Percentiles rank a stretch among this genome's conserved stretches.
Conservation (phyloP, 495 filamentous ascomycete genomes). For the Podospora comata region DNA sequence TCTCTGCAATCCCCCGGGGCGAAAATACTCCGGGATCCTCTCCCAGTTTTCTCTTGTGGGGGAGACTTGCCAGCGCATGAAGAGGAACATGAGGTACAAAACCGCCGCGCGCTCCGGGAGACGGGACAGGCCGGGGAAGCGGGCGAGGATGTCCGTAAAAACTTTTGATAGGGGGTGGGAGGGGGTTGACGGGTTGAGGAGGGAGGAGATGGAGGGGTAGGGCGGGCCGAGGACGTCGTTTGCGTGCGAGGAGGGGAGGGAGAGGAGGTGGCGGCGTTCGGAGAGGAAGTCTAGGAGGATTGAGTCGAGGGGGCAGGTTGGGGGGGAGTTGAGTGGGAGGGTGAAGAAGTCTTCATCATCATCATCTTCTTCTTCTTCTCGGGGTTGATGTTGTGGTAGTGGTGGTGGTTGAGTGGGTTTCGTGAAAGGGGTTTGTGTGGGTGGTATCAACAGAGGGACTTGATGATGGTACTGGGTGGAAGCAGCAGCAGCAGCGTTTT, state of each 20-base stretch:
- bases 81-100: slow-evolving; percentile 76
- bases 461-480: slow-evolving; percentile 42
- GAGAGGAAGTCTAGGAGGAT: slow-evolving; percentile 74
- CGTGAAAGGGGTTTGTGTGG: slow-evolving; percentile 2
- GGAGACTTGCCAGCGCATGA: slow-evolving; percentile 78
- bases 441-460: not conserved
- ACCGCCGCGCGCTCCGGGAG: slow-evolving; percentile 76
- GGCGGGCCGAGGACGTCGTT: slow-evolving; percentile 62
- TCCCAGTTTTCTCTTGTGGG: slow-evolving; percentile 72
- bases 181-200: slow-evolving; percentile 64
- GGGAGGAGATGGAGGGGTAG: slow-evolving; percentile 71
- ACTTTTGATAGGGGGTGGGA: slow-evolving; percentile 76
- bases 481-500: slow-evolving; percentile 32
- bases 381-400: not conserved
- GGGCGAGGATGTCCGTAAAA: slow-evolving; percentile 74
- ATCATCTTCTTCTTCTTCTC: not conserved
- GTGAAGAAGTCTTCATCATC: slow-evolving; percentile 27
- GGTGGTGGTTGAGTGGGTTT: slow-evolving; percentile 4
- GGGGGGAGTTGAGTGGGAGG: slow-evolving; percentile 56
- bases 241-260: slow-evolving; percentile 55
- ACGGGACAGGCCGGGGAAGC: slow-evolving; percentile 64
- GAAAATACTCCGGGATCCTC: slow-evolving; percentile 64
- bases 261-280: slow-evolving; percentile 61
- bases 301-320: slow-evolving; percentile 69
- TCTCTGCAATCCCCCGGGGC: slow-evolving; percentile 60